phyloP scores from a whole-genome alignment of 345 rosid genomes.

The Limnanthes douglasii region DNA sequence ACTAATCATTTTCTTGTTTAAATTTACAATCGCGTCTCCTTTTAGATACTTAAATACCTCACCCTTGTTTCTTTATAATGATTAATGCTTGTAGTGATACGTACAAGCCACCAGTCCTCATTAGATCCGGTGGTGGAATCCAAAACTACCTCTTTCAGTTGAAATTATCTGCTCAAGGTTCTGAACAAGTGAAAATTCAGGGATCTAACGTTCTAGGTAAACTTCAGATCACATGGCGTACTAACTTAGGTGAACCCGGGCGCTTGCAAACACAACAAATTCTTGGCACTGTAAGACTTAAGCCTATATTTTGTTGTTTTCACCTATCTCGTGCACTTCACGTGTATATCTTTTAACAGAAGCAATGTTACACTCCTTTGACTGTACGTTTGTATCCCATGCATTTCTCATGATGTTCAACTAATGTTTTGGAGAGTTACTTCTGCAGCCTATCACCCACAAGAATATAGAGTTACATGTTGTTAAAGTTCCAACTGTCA shows the following conservation, averaged over 20 bases:
- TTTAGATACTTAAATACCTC: background rate
- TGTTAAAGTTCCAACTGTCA: slow-evolving; percentile 40
- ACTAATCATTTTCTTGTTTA: background rate
- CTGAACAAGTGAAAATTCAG: slow-evolving; percentile 33
- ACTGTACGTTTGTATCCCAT: background rate
- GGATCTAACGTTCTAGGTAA: slow-evolving; percentile 81
- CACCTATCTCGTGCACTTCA: too few species aligned
- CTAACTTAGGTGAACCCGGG: slow-evolving; percentile 95
- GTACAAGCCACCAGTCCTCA: slow-evolving; percentile 56
- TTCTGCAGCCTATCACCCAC: slow-evolving; percentile 37
- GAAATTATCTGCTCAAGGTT: slow-evolving; percentile 26
- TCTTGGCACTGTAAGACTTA: slow-evolving; percentile 64
- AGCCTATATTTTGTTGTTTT: slow-evolving; percentile 3
- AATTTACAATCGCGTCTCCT: background rate
- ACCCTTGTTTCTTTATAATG: slow-evolving; percentile 6
- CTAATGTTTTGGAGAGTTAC: background rate
- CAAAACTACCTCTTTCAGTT: slow-evolving; percentile 75
- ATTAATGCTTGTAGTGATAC: slow-evolving; percentile 30
- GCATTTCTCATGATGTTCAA: background rate
- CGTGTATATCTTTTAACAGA: too few species aligned
- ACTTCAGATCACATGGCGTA: slow-evolving; percentile 94
- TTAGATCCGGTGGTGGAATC: slow-evolving; percentile 87
- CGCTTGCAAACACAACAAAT: slow-evolving; percentile 97
- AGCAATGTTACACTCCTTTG: too few species aligned
- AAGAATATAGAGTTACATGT: slow-evolving; percentile 66